A percentile compares a stretch with the other conserved stretches of the same genome.
These are phyloP conservation scores for Yarrowia bubula DNA, from an alignment of 805 yeast species.

Conservation along the genomic window DNA sequence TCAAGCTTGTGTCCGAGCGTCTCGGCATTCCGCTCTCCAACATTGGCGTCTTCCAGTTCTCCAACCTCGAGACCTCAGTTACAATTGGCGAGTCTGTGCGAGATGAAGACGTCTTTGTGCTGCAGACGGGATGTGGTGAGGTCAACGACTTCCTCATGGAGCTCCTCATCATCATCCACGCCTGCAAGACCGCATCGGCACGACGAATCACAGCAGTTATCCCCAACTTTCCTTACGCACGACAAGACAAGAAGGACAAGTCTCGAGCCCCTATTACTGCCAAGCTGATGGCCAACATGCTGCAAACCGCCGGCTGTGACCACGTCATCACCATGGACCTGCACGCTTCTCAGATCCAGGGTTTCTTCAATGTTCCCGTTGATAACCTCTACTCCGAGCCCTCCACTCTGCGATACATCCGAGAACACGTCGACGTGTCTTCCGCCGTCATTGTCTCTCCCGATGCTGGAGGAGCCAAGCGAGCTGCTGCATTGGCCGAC, in stretches of 20 bases:
- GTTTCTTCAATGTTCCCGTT: slow-evolving; percentile 92
- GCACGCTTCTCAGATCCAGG: slow-evolving; percentile 97
- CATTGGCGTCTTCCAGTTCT: slow-evolving; percentile 78
- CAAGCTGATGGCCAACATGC: slow-evolving; percentile 83
- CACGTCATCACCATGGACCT: slow-evolving; percentile 96
- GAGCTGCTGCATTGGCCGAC: slow-evolving; percentile 94
- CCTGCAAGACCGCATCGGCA: slow-evolving; percentile 95
- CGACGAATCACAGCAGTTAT: slow-evolving; percentile 90
- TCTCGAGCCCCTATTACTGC: slow-evolving; percentile 96
- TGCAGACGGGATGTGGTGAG: slow-evolving; percentile 83
- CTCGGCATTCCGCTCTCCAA: slow-evolving; percentile 68
- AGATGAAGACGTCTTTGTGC: slow-evolving; percentile 83
- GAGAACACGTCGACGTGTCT: slow-evolving; percentile 54
- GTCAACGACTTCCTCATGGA: slow-evolving; percentile 88
- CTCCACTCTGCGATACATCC: slow-evolving; percentile 75
- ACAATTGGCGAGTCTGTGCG: slow-evolving; percentile 83
- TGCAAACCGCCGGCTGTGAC: slow-evolving; percentile 91
- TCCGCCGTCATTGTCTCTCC: slow-evolving; percentile 86
- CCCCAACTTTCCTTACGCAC: slow-evolving; percentile 94
- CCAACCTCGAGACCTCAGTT: slow-evolving; percentile 86
- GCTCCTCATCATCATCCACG: slow-evolving; percentile 82
- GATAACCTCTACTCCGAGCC: slow-evolving; percentile 97
- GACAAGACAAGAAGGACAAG: slow-evolving; percentile 96
- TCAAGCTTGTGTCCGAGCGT: slow-evolving; percentile 65
- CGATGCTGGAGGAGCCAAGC: slow-evolving; percentile 98